Evolutionary conservation across 352 stramenopile species (phyloP), one percentile per base, ranked within the genome.

Genomic region (Globisporangium canariense): DNA sequence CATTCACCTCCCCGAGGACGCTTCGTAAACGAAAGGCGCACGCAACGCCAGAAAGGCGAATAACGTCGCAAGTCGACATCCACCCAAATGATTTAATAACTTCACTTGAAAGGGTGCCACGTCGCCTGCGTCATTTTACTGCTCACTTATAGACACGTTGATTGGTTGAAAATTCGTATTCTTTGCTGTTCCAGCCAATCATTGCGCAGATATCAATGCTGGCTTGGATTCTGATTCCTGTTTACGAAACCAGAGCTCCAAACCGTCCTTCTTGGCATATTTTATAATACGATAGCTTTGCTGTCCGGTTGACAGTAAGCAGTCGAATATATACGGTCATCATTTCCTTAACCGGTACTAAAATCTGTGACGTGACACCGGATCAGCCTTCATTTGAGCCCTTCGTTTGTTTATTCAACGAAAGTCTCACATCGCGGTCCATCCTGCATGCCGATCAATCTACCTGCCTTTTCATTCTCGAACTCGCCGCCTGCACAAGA

Each of bases 351-450:
- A 34, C 20, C 46, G 46, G 20, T 52, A 34, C 46, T 20, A 0
- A 16, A 18, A 52, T 16, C 20, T 52, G 46, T 52, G 46, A 52
- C n/a, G 45, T 51, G 45, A n/a, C 45, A 14, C 38, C 2, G 6
- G 45, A 30, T 28, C 5, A 5, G 9, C 20, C 22, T 51, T 51
- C 22, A 14, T 30, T 28, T 6, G 45, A 51, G 4, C 45, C n/a
- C 8, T 10, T 52, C 10, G 8, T 52, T 52, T 28, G 25, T 28
- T 28, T 28, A 30, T 52, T 14, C n/a, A 5, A 18, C 10, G n/a
- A 16, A 14, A 32, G 46, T 52, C 20, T 52, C 49, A 58, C 61
- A 28, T 14, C 20, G 25, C 50, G 67, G 49, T 67, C 40, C 50
- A 56, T 11, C 20, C 28, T 28, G 25, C 25, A 28, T 22, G 20